phyloP scores from a whole-genome alignment of 2,329 filamentous ascomycete genomes.

The Fusarium piperis region DNA sequence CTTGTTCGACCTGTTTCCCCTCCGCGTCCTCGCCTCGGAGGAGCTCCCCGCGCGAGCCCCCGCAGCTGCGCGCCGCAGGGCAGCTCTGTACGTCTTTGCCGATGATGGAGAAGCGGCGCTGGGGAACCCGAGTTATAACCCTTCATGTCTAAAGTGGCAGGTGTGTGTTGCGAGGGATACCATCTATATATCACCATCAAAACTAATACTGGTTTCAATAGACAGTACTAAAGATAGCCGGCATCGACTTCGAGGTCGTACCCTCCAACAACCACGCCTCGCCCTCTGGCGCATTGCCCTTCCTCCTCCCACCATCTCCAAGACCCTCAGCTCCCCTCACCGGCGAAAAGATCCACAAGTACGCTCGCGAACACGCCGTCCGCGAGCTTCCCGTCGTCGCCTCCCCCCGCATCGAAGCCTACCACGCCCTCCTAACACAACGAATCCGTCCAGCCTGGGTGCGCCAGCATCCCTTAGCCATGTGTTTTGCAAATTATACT shows the following conservation, averaged over 20 bases:
- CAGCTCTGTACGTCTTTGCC: conserved; percentile 81
- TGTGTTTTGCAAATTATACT: background rate
- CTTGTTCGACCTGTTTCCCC: conserved; percentile 86
- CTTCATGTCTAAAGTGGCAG: conserved; percentile 96
- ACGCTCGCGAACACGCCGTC: conserved; percentile 62
- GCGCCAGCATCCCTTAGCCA: conserved; percentile 33
- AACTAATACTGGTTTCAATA: conserved; percentile 47
- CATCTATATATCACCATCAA: background rate
- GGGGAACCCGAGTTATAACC: conserved; percentile 84
- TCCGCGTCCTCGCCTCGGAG: conserved; percentile 79
- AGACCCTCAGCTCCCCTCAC: conserved; percentile 61
- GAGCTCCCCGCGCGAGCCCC: conserved; percentile 72
- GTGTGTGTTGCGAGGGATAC: conserved; percentile 56
- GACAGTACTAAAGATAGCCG: conserved; percentile 84
- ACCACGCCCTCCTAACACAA: conserved; percentile 79
- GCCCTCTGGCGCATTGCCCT: conserved; percentile 87
- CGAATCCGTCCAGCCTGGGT: conserved; percentile 89
- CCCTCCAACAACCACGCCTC: conserved; percentile 94
- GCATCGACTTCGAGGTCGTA: conserved; percentile 71
- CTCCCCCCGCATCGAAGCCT: conserved; percentile 74
- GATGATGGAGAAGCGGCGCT: conserved; percentile 67
- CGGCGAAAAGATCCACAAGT: conserved; percentile 72
- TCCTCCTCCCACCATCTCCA: conserved; percentile 71
- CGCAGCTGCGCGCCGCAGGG: conserved; percentile 52
- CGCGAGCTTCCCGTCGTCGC: conserved; percentile 57